Base-by-base conservation (phyloP, 164 flowering plant genomes). In the Chimonanthus salicifolius region DNA sequence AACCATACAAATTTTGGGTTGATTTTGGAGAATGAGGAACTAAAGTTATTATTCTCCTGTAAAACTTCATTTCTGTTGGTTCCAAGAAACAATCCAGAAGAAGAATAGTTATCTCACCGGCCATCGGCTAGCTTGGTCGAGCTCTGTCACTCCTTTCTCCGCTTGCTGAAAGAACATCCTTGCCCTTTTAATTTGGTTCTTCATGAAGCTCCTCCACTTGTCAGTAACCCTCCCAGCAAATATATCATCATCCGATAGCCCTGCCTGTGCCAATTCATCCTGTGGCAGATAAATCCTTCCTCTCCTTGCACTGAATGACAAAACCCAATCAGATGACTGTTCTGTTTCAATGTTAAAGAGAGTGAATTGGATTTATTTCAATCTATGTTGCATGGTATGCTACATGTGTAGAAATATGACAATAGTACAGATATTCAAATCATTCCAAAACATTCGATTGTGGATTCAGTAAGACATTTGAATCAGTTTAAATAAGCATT, bases 141-240 rank as follows among this genome's bases (percentile, higher is more conserved):
- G 91, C 78, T 93, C 91, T 64, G 84, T 80, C 46, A 91, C 91
- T 50, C 94, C 98, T 62, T 76, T 84, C 78, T 91, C 92, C 8
- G 98, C 92, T 78, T 91, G 87, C 47, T 88, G 89, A 71, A 91
- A 93, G 86, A 91, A 93, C 88, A 82, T 89, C 78, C 93, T 83
- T 46, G 98, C 96, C 73, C 97, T 84, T 77, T 86, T 87, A 33
- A 93, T 91, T 80, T 91, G 98, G 47, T 79, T 84, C 73, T 84
- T 93, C 98, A 93, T 93, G 83, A 91, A 93, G 67, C 21, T 83
- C 71, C 94, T 85, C 97, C 98, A 91, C 68, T 88, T 91, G 64
- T 89, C 94, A 6, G 96, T 93, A 2, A 93, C 97, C 72, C 74
- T 87, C 49, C 90, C 93, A n/a, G 85, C 85, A 78, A 93, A 89